Conservation (phyloP, 257 asterid species). For the Capsicum pubescens region DNA sequence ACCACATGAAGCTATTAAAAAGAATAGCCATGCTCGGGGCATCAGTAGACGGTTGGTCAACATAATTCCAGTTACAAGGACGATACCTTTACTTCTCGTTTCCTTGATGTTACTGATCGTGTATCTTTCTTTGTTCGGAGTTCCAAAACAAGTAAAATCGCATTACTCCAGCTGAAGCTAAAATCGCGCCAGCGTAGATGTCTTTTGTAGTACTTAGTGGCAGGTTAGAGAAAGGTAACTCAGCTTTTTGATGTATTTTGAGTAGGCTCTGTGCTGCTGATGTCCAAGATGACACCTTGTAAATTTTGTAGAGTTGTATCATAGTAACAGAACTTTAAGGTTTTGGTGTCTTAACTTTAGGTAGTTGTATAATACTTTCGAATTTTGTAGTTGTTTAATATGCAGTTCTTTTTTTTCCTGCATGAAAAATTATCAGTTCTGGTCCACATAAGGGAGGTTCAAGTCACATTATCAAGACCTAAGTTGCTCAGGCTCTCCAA, state of each 20-base stretch:
- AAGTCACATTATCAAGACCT: no score
- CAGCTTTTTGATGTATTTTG: neutral
- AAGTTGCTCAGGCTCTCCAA: no score
- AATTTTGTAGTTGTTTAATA: neutral
- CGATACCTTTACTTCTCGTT: constrained; percentile 9
- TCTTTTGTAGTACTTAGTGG: neutral
- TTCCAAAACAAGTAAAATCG: neutral
- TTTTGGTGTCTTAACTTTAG: neutral
- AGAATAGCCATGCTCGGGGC: neutral
- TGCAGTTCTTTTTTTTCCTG: neutral
- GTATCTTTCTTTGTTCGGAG: constrained; percentile 24
- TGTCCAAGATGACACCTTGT: constrained; percentile 10
- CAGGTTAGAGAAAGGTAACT: neutral
- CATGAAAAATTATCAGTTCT: neutral
- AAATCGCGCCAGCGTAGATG: neutral
- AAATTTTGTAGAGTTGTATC: constrained; percentile 14
- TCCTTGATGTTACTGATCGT: constrained; percentile 10
- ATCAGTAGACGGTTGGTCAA: neutral
- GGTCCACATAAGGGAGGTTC: neutral
- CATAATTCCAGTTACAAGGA: constrained; percentile 5
- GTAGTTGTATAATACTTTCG: neutral
- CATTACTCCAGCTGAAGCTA: constrained; percentile 10
- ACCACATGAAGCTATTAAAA: constrained; percentile 5
- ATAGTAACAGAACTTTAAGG: neutral
- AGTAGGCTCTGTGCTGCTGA: neutral